Percentiles rank a stretch among this genome's conserved stretches.
Evolutionary conservation across 495 filamentous ascomycete genomes (phyloP).

Genomic region (Talaromyces proteolyticus): DNA sequence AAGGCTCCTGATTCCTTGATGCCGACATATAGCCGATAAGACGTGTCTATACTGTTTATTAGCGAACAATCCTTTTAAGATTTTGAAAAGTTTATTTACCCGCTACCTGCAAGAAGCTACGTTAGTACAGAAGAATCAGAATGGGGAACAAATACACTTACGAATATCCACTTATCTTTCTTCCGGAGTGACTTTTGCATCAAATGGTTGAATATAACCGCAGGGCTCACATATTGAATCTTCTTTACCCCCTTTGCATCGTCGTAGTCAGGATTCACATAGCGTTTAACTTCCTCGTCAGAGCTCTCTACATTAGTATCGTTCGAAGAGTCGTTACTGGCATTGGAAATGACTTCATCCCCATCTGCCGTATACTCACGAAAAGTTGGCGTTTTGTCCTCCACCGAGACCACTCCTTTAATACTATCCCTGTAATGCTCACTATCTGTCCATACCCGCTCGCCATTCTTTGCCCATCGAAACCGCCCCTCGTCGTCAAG

Average conservation of each 20-base stretch:
- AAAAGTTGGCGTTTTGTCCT: conserved; percentile 53
- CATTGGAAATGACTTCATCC: neutral
- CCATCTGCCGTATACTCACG: conserved; percentile 11
- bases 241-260: conserved; percentile 54
- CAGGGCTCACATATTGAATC: conserved; percentile 59
- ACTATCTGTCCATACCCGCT: conserved; percentile 64
- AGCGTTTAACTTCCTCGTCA: conserved; percentile 38
- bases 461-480: conserved; percentile 75
- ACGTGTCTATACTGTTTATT: conserved; percentile 66
- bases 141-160: conserved; percentile 18
- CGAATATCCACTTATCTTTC: conserved; percentile 89
- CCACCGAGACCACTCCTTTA: conserved; percentile 64
- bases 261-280: conserved; percentile 48
- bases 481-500: conserved; percentile 63
- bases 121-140: neutral
- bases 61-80: neutral
- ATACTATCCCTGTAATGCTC: conserved; percentile 73
- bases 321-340: conserved; percentile 3
- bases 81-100: neutral
- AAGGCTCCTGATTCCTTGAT: conserved; percentile 88
- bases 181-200: conserved; percentile 65
- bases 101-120: conserved; percentile 24
- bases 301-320: conserved; percentile 1
- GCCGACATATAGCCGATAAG: conserved; percentile 80
- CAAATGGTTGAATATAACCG: conserved; percentile 64